A percentile compares a stretch with the other conserved stretches of the same genome.
These are phyloP conservation scores for Vaccinium vitisidaea DNA, from an alignment of 148 eudicot genomes.

Conservation along the genomic window DNA sequence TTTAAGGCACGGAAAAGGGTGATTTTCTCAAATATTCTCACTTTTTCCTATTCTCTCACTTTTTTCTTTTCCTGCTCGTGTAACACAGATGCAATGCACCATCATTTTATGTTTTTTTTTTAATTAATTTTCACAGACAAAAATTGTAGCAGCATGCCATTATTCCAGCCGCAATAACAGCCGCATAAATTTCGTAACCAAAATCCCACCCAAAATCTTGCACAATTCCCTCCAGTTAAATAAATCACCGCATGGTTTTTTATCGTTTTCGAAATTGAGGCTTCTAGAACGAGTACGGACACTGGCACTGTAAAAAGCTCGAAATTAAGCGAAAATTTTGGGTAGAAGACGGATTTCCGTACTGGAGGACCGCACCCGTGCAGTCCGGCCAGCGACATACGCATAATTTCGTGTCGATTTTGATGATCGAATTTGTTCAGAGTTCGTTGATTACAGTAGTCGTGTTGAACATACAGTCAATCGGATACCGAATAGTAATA, in stretches of 20 bases:
- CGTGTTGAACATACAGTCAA: no score
- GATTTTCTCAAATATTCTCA: neutral
- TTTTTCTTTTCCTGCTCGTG: neutral
- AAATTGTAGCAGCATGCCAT: conserved; percentile 39
- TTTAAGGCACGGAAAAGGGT: neutral
- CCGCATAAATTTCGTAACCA: conserved; percentile 15
- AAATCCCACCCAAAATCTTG: conserved; percentile 23
- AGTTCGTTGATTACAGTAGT: no score
- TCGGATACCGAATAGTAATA: no score
- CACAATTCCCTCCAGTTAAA: conserved; percentile 26
- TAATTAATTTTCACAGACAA: neutral
- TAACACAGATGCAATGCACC: conserved; percentile 1
- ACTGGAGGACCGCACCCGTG: no score
- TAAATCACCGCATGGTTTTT: conserved; percentile 1
- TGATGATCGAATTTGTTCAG: no score
- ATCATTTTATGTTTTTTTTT: conserved; percentile 4
- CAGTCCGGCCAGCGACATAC: no score
- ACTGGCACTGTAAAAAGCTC: neutral
- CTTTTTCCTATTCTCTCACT: conserved; percentile 7
- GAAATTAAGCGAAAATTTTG: neutral
- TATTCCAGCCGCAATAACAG: conserved; percentile 71
- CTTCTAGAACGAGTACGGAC: conserved; percentile 11
- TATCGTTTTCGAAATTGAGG: conserved; percentile 3
- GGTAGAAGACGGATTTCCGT: no score
- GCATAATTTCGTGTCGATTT: no score